Evolutionary conservation across 768 basidiomycete species (phyloP).

Genomic region (Sutorius australiensis): DNA sequence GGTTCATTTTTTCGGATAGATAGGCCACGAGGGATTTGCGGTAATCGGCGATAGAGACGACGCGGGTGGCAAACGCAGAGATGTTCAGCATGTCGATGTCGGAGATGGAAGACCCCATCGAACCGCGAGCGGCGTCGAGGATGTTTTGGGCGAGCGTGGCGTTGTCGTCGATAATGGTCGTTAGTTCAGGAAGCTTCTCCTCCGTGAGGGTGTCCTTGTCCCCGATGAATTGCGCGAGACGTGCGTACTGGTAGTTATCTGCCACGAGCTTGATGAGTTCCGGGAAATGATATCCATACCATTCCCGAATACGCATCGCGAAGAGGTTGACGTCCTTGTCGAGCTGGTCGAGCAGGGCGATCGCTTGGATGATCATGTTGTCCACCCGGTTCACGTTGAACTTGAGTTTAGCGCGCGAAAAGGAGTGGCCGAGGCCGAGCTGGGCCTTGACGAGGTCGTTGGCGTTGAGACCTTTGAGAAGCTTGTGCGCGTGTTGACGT

Average conservation of each 20-base stretch:
- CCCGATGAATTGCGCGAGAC: slow-evolving; percentile 78
- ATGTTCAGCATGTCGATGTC: slow-evolving; percentile 97
- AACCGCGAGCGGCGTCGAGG: slow-evolving; percentile 89
- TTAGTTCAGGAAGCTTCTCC: slow-evolving; percentile 74
- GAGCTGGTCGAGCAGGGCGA: slow-evolving; percentile 95
- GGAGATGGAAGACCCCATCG: slow-evolving; percentile 89
- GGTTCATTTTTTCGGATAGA: slow-evolving; percentile 95
- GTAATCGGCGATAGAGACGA: slow-evolving; percentile 90
- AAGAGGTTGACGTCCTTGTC: slow-evolving; percentile 99
- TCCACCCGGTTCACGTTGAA: slow-evolving; percentile 95
- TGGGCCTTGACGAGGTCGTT: slow-evolving; percentile 91
- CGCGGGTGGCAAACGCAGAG: slow-evolving; percentile 82
- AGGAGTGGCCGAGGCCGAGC: slow-evolving; percentile 95
- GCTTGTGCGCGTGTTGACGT: slow-evolving; percentile 84
- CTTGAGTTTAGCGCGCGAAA: slow-evolving; percentile 96
- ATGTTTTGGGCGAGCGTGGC: slow-evolving; percentile 86
- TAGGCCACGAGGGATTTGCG: slow-evolving; percentile 86
- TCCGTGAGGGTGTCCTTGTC: slow-evolving; percentile 80
- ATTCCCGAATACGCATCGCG: slow-evolving; percentile 96
- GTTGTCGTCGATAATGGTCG: slow-evolving; percentile 80
- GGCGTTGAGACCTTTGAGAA: slow-evolving; percentile 83
- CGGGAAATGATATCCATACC: slow-evolving; percentile 99
- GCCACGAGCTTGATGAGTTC: slow-evolving; percentile 91
- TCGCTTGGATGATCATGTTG: slow-evolving; percentile 99
- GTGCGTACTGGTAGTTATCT: slow-evolving; percentile 94